A percentile compares a stretch with the other conserved stretches of the same genome.
phyloP scores from a whole-genome alignment of 352 stramenopile species.

The Halophytophthora batemanensis region DNA sequence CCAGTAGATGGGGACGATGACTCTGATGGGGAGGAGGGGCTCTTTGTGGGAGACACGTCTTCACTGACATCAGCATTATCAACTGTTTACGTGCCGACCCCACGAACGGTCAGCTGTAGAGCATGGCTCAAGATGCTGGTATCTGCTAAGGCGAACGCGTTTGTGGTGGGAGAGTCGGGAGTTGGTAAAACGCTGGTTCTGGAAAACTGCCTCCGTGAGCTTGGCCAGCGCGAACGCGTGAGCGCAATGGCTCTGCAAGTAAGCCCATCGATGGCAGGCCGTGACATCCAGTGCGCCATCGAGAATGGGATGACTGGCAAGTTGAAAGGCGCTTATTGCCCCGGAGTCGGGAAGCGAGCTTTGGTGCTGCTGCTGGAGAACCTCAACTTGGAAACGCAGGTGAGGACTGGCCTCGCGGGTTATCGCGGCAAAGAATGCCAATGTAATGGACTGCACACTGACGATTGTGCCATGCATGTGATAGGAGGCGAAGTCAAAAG shows the following conservation, averaged over 20 bases:
- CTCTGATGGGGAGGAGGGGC: constrained; percentile 14
- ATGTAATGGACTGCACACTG: neutral
- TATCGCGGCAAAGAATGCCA: neutral
- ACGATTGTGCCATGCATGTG: constrained; percentile 1
- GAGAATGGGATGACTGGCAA: constrained; percentile 44
- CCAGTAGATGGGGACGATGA: constrained; percentile 20
- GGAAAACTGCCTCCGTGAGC: constrained; percentile 31
- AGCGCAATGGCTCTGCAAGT: constrained; percentile 36
- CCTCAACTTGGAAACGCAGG: constrained; percentile 52
- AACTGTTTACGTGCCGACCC: constrained; percentile 48
- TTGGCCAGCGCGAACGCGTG: constrained; percentile 32
- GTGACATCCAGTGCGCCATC: constrained; percentile 37
- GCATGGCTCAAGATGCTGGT: constrained; percentile 39
- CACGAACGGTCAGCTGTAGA: constrained; percentile 26
- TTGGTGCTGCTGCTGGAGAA: constrained; percentile 56
- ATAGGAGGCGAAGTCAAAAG: constrained; percentile 10
- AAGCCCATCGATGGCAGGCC: constrained; percentile 11
- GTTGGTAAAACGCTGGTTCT: constrained; percentile 53
- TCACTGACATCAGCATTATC: constrained; percentile 23
- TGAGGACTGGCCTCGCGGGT: constrained; percentile 3
- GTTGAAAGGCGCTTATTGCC: constrained; percentile 56
- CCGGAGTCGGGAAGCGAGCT: constrained; percentile 38
- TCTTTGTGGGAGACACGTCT: constrained; percentile 16
- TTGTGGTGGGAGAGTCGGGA: constrained; percentile 46
- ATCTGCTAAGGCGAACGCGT: constrained; percentile 35